These are phyloP conservation scores for Cladophialophora chaetospira DNA, from an alignment of 2,329 filamentous ascomycete genomes.

Conservation along the genomic window DNA sequence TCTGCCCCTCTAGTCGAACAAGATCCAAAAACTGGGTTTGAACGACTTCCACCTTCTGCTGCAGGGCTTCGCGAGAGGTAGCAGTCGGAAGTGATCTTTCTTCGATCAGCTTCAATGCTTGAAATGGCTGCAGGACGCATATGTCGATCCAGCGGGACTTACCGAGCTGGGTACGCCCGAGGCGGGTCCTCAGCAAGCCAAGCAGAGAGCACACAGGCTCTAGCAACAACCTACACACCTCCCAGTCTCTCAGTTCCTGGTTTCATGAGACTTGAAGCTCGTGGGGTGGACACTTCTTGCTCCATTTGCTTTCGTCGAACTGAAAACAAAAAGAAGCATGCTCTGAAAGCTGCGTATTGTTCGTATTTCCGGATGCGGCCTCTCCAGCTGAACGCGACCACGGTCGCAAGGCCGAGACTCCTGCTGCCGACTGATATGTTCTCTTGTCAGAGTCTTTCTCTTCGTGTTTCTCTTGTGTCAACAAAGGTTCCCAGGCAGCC, in stretches of 20 bases:
- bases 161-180: constrained; percentile 1
- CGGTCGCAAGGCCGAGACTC: constrained; percentile 19
- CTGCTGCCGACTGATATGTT: constrained; percentile 26
- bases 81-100: background rate
- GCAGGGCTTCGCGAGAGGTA: background rate
- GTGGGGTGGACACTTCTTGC: background rate
- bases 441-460: constrained; percentile 23
- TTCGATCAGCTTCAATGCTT: constrained; percentile 1
- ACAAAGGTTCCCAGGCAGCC: constrained; percentile 27
- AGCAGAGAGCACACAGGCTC: background rate
- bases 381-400: constrained; percentile 20
- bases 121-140: constrained; percentile 1
- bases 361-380: constrained; percentile 25
- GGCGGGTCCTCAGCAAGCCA: background rate
- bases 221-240: constrained; percentile 1
- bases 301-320: constrained; percentile 21
- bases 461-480: constrained; percentile 24
- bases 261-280: constrained; percentile 5
- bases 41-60: background rate
- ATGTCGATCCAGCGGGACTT: background rate
- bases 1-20: constrained; percentile 1
- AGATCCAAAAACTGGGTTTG: background rate
- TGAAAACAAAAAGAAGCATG: constrained; percentile 23
- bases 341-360: constrained; percentile 16
- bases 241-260: background rate